These are phyloP conservation scores for Globisporangium heterothallicum DNA, from an alignment of 352 stramenopile species.

Conservation along the genomic window DNA sequence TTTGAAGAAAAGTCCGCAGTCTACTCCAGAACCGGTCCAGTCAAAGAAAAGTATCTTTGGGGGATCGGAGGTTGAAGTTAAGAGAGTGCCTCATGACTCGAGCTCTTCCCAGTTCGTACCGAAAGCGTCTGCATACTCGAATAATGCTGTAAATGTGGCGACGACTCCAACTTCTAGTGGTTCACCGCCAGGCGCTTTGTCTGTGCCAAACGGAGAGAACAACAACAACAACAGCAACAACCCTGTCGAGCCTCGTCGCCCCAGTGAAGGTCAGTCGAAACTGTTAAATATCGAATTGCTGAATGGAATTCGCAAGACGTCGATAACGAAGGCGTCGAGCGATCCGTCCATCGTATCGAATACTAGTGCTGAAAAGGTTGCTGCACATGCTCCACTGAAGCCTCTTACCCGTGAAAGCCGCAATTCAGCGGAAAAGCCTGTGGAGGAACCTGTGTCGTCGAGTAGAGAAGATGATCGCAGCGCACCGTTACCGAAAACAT, in stretches of 20 bases:
- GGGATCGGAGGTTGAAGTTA: conserved; percentile 32
- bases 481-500: conserved; percentile 14
- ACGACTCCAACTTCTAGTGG: conserved; percentile 4
- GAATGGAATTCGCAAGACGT: conserved; percentile 31
- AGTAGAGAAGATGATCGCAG: conserved; percentile 4
- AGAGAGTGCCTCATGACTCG: conserved; percentile 25
- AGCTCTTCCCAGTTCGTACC: conserved; percentile 3
- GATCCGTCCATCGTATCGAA: conserved; percentile 18
- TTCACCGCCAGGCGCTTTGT: not conserved
- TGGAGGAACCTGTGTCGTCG: conserved; percentile 9
- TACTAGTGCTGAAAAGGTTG: conserved; percentile 15
- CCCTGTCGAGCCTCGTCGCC: conserved; percentile 11
- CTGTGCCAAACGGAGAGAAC: conserved; percentile 2
- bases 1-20: conserved; percentile 14
- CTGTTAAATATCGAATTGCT: conserved; percentile 37
- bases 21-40: conserved; percentile 16
- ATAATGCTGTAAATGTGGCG: conserved; percentile 4
- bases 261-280: conserved; percentile 26
- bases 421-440: conserved; percentile 14
- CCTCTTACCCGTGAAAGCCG: conserved; percentile 32
- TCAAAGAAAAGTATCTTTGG: conserved; percentile 13
- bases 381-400: conserved; percentile 24
- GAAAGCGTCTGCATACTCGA: conserved; percentile 9
- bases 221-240: conserved; percentile 10
- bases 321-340: conserved; percentile 29